phyloP scores from a whole-genome alignment of 2,329 filamentous ascomycete species.

The Neurospora sp. region DNA sequence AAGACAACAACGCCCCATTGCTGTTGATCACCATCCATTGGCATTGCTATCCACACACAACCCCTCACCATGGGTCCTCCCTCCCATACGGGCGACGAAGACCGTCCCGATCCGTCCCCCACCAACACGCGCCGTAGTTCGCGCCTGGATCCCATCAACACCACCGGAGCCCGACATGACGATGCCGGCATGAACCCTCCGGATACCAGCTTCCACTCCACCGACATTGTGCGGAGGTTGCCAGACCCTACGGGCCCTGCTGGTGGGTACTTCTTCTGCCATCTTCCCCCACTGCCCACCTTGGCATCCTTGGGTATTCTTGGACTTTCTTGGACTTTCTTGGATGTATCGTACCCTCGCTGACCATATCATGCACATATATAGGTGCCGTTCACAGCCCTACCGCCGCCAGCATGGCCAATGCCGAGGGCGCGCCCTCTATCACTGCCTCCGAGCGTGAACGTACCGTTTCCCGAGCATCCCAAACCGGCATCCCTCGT shows the following conservation, averaged over 20 bases:
- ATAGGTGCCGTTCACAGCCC: constrained; percentile 4
- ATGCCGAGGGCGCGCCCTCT: constrained; percentile 19
- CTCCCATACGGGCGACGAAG: constrained; percentile 24
- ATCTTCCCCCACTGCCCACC: constrained; percentile 5
- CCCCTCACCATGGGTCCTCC: constrained; percentile 34
- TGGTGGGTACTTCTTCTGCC: constrained; percentile 33
- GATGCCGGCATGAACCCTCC: constrained; percentile 24
- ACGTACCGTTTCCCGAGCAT: constrained; percentile 26
- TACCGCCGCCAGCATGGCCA: constrained; percentile 9
- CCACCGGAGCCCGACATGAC: constrained; percentile 27
- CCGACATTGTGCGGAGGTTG: constrained; percentile 49
- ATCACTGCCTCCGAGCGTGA: constrained; percentile 28
- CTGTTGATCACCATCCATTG: not conserved
- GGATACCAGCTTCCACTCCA: constrained; percentile 44
- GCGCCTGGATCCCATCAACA: constrained; percentile 24
- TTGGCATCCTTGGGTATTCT: constrained; percentile 1
- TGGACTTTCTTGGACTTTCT: not conserved
- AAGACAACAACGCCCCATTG: not conserved
- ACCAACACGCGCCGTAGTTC: constrained; percentile 38
- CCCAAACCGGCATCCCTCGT: constrained; percentile 24
- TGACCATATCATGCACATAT: constrained; percentile 3
- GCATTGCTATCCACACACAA: not conserved
- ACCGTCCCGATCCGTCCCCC: constrained; percentile 33
- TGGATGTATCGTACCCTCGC: constrained; percentile 2
- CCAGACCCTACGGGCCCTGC: constrained; percentile 32